A percentile compares a stretch with the other conserved stretches of the same genome.
Evolutionary conservation across 2,329 filamentous ascomycete genomes (phyloP).

Genomic region (Ceratocystis colombiana): DNA sequence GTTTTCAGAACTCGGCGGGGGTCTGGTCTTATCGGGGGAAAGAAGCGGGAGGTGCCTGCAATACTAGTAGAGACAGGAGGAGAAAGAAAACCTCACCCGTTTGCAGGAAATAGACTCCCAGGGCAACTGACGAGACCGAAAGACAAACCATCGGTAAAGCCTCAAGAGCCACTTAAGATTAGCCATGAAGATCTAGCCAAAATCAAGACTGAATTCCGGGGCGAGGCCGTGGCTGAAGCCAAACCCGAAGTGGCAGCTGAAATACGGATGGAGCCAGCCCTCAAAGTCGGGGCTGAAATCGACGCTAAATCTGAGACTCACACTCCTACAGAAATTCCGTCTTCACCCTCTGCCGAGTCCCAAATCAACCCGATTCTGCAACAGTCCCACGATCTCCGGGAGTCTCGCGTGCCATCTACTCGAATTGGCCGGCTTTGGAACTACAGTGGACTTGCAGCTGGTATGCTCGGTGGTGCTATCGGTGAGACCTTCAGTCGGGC

Average conservation of each 20-base stretch:
- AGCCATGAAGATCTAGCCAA: slow-evolving; percentile 1
- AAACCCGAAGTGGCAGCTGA: neutral
- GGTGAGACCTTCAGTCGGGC: slow-evolving; percentile 73
- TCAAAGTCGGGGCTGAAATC: slow-evolving; percentile 34
- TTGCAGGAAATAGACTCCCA: slow-evolving; percentile 23
- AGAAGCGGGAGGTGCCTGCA: neutral
- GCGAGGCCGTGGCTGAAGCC: neutral
- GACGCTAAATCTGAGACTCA: slow-evolving; percentile 34
- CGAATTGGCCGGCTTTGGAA: slow-evolving; percentile 85
- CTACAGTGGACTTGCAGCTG: slow-evolving; percentile 83
- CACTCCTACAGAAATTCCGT: neutral
- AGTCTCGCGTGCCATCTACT: slow-evolving; percentile 83
- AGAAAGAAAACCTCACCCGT: slow-evolving; percentile 22
- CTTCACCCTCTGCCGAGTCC: neutral
- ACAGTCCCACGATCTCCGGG: slow-evolving; percentile 58
- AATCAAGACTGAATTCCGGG: neutral
- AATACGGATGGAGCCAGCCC: slow-evolving; percentile 21
- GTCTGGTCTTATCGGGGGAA: slow-evolving; percentile 10
- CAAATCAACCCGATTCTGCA: slow-evolving; percentile 27
- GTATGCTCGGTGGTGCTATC: slow-evolving; percentile 88
- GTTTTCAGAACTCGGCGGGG: slow-evolving; percentile 23
- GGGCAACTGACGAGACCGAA: slow-evolving; percentile 15
- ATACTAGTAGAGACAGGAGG: neutral
- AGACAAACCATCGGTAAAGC: neutral
- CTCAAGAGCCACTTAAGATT: slow-evolving; percentile 10